phyloP scores from a whole-genome alignment of 495 filamentous ascomycete species.

The Aspergillus egyptiacus region DNA sequence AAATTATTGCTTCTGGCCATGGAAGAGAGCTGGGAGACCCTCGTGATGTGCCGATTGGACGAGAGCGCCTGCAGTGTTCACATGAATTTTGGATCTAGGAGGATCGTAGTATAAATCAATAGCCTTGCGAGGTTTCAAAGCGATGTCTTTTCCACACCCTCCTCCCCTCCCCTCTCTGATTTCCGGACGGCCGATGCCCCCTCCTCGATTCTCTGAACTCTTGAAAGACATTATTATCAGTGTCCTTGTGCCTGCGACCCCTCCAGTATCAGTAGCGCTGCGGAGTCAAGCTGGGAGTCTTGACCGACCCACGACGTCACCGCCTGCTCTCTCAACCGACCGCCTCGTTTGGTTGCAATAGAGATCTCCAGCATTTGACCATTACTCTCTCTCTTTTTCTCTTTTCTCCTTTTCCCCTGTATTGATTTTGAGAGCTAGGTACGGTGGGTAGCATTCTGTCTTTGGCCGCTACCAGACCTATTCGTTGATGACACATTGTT shows the following conservation, averaged over 20 bases:
- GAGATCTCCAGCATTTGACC: constrained; percentile 1
- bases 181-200: no score
- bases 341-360: constrained; percentile 11
- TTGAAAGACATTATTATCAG: no score
- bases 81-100: neutral
- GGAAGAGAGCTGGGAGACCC: constrained; percentile 3
- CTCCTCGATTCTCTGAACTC: no score
- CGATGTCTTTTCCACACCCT: no score
- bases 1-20: neutral
- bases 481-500: neutral
- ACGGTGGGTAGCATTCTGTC: neutral
- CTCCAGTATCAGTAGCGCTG: neutral
- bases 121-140: neutral
- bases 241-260: no score
- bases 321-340: constrained; percentile 22
- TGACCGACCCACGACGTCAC: constrained; percentile 27
- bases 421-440: neutral
- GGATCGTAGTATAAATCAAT: no score
- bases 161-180: neutral
- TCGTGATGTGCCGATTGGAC: constrained; percentile 31
- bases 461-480: neutral
- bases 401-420: neutral
- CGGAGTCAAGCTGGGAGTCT: neutral
- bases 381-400: constrained; percentile 1
- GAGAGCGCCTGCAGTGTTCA: constrained; percentile 9